Conservation (phyloP, 2,329 filamentous ascomycete genomes). For the Fusarium proliferatum region DNA sequence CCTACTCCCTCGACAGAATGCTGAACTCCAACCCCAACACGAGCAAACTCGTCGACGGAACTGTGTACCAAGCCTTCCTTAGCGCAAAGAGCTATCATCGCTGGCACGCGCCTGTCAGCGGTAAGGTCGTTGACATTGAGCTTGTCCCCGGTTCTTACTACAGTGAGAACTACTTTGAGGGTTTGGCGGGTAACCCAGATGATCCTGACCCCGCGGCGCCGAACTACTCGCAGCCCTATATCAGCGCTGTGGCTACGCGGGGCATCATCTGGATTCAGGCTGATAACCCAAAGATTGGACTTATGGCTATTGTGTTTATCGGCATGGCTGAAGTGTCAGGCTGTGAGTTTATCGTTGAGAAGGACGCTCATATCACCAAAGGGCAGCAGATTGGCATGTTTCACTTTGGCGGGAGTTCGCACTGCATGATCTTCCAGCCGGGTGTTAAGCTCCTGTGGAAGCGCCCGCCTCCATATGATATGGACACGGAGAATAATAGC, state of each 20-base stretch:
- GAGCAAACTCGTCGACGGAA: conserved; percentile 66
- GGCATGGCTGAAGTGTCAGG: conserved; percentile 4
- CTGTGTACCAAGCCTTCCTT: conserved; percentile 75
- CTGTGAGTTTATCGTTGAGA: neutral
- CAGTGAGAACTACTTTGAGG: conserved; percentile 4
- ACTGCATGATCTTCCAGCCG: conserved; percentile 1
- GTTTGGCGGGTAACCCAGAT: neutral
- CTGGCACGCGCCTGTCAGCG: conserved; percentile 73
- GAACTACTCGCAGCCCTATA: neutral
- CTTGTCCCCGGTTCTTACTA: neutral
- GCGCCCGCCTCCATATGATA: neutral
- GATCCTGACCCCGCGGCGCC: conserved; percentile 4
- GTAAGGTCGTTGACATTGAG: conserved; percentile 55
- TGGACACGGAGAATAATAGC: neutral
- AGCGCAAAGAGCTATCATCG: conserved; percentile 73
- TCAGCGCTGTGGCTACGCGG: conserved; percentile 7
- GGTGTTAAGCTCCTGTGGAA: neutral
- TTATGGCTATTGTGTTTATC: conserved; percentile 3
- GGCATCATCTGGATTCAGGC: conserved; percentile 10
- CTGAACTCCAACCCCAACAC: conserved; percentile 62
- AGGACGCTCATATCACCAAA: neutral
- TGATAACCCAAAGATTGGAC: neutral
- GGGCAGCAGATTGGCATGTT: conserved; percentile 17
- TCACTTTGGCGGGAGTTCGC: conserved; percentile 3
- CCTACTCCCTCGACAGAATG: conserved; percentile 71